Percentiles rank a stretch among this genome's conserved stretches.
These are phyloP conservation scores for Colletotrichum salicis DNA, from an alignment of 2,329 filamentous ascomycete species.

Conservation along the genomic window DNA sequence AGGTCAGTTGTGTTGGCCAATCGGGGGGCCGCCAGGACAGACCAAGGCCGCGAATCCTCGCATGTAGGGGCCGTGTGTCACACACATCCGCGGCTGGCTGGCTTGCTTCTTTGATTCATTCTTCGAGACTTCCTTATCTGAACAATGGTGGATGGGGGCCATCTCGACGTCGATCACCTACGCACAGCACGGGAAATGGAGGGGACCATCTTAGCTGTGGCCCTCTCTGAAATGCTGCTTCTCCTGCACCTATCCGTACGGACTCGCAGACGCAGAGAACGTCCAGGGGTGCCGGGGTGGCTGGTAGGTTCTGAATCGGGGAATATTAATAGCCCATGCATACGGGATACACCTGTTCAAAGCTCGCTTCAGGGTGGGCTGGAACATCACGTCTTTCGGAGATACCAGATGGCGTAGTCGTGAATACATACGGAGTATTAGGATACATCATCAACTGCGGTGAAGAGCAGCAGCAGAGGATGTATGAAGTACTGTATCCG, in stretches of 20 bases:
- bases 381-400: not conserved
- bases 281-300: not conserved
- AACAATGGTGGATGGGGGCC: slow-evolving; percentile 25
- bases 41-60: slow-evolving; percentile 21
- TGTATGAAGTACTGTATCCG: not conserved
- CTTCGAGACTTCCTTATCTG: slow-evolving; percentile 28
- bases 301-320: slow-evolving; percentile 13
- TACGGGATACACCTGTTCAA: not conserved
- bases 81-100: not conserved
- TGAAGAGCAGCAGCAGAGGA: not conserved
- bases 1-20: slow-evolving; percentile 12
- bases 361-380: not conserved
- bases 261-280: not conserved
- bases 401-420: not conserved
- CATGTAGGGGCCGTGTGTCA: slow-evolving; percentile 6
- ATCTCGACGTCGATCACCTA: slow-evolving; percentile 32
- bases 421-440: not conserved
- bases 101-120: slow-evolving; percentile 16
- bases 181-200: not conserved
- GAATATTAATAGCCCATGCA: slow-evolving; percentile 31
- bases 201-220: not conserved
- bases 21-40: slow-evolving; percentile 23
- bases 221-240: not conserved
- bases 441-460: not conserved
- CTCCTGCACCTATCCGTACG: not conserved